Percentiles rank a stretch among this genome's conserved stretches.
Conservation (phyloP, 225 moss, liverwort and hornwort genomes). For the Bryoerythrophyllum caledonicum region DNA sequence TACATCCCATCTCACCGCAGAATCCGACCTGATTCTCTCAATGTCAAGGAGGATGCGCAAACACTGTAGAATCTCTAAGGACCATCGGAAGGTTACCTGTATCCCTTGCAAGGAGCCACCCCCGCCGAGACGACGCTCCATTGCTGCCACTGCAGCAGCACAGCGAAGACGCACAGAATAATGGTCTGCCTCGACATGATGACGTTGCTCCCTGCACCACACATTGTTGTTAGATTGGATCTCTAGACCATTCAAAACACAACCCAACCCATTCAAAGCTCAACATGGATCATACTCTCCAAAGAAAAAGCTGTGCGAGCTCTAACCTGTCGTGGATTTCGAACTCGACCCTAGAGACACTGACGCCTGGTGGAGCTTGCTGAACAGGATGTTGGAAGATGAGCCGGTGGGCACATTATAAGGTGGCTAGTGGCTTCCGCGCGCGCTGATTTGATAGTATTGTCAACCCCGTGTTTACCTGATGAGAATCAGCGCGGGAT, state of each 20-base stretch:
- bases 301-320: no score
- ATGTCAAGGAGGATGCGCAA: neutral
- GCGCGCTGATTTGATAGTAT: neutral
- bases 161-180: constrained; percentile 17
- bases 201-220: neutral
- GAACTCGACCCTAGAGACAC: neutral
- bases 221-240: neutral
- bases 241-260: neutral
- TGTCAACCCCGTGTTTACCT: constrained; percentile 8
- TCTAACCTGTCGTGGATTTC: neutral
- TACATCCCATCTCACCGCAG: neutral
- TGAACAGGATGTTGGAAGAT: neutral
- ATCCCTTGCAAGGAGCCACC: constrained; percentile 37
- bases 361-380: neutral
- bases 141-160: constrained; percentile 38
- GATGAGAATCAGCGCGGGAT: constrained; percentile 26
- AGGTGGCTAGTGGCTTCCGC: neutral
- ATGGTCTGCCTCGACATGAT: constrained; percentile 22
- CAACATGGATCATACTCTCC: neutral
- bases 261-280: neutral
- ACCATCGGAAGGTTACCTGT: constrained; percentile 21
- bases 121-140: constrained; percentile 23
- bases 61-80: neutral
- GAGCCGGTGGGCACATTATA: neutral
- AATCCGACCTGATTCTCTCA: no score